Evolutionary conservation across 2,329 filamentous ascomycete genomes (phyloP), one percentile per base, ranked within the genome.

Genomic region (Calonectria honghensis): DNA sequence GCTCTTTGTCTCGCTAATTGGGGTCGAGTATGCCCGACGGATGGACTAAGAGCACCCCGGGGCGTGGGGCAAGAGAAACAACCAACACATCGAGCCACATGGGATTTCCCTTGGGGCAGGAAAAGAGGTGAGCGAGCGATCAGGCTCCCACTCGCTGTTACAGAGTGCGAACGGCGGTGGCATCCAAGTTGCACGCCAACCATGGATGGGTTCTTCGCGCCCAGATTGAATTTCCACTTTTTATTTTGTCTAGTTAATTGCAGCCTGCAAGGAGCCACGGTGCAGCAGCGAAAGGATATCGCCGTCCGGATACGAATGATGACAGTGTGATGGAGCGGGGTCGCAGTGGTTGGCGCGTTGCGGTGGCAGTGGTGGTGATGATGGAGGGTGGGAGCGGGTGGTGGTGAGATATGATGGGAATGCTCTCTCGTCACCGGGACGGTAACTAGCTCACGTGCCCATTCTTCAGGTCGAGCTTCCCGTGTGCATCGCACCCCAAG

Each of bases 81-180:
- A 64, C 68, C 39, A 70, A 71, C 72, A 48, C 39, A 51, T 76
- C 75, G 57, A 48, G 24, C 66, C 70, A 76, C 70, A 77, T 74
- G 70, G 63, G 65, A 59, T 61, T 59, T 24, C 51, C 29, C 31
- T 51, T 50, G 50, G 39, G 39, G 37, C 48, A 70, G 29, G 39
- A 37, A 48, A 41, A 18, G n/a, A 63, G 32, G 35, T 35, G 57
- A 35, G 52, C 35, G 32, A 32, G 32, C 32, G 32, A 35, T 35
- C n/a, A 61, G 20, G 31, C 54, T 70, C 41, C 50, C 64, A 41
- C 50, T 70, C 29, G 37, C 20, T 48, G 65, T 66, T 31, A 9
- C 48, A 52, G 24, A 24, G 14, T 24, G 45, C n/a, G 45, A 48
- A 48, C 9, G 45, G 45, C 45, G 45, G 45, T n/a, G 45, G 9